Evolutionary conservation across 306 rosid species (phyloP), one percentile per base, ranked within the genome.

Genomic region (Cicer pinnatifidum): DNA sequence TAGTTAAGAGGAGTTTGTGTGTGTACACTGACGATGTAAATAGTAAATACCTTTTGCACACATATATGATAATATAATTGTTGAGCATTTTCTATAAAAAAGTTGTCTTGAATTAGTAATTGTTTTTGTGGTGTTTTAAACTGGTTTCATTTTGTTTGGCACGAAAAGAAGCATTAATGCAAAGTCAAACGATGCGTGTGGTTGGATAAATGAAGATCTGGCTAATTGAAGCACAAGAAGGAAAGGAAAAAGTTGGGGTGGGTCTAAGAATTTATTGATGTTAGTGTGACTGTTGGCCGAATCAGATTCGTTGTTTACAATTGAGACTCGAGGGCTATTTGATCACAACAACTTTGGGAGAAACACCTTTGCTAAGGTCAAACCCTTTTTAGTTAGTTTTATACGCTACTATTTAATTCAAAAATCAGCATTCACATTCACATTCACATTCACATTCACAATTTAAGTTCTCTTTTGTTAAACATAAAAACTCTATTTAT

Each of bases 171-270:
- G 38, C 43, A 12, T 59, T 12, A 59, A 59, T 12, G 44, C 41
- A 59, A 35, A 35, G 66, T 84, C 89, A 86, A 86, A 80, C 47
- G 64, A 58, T 57, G 50, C 6, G 54, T 61, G 75, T 69, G n/a
- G 56, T 35, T 69, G 47, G 19, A 37, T 39, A 48, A 57, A 48
- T 39, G 72, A 57, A 76, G 48, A 56, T 63, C 43, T 41, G 17
- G 53, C 17, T 39, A 72, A 20, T 35, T 72, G 11, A 45, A 11
- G 16, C 68, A 67, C 1, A 39, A 47, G 35, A 16, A 4, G 52
- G 69, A 47, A 48, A 58, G 60, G 76, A 41, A 59, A 59, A 59
- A 59, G 35, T 17, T n/a, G 12, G 19, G 11, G 40, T 78, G 71
- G 81, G 71, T 15, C 82, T 65, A 38, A 1, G 6, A 50, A 70